Evolutionary conservation across 2,329 filamentous ascomycete genomes (phyloP).

Genomic region (Aspergillus sp.): DNA sequence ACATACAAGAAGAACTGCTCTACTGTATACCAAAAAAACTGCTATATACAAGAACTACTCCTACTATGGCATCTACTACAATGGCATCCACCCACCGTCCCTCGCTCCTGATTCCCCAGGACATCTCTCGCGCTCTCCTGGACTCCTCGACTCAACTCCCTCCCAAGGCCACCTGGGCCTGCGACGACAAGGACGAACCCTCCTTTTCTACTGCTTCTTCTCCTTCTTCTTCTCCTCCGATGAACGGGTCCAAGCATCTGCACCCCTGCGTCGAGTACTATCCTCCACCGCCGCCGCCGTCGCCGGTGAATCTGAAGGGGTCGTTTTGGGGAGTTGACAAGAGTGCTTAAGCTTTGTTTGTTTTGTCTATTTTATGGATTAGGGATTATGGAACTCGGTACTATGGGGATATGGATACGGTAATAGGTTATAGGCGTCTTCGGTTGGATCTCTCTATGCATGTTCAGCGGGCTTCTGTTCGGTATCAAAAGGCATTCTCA

Average conservation of each 20-base stretch:
- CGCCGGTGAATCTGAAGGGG: constrained; percentile 18
- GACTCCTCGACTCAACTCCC: constrained; percentile 18
- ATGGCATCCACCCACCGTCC: constrained; percentile 10
- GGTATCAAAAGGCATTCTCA: too few relatives aligned
- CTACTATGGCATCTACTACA: neutral
- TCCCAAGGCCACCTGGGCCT: neutral
- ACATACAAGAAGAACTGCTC: neutral
- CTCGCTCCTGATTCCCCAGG: constrained; percentile 24
- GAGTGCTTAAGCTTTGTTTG: neutral
- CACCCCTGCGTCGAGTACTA: constrained; percentile 10
- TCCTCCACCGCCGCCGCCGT: constrained; percentile 25
- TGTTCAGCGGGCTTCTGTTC: too few relatives aligned
- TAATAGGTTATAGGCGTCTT: too few relatives aligned
- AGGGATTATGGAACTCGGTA: neutral
- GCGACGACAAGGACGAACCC: neutral
- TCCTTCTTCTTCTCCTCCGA: too few relatives aligned
- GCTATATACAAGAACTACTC: neutral
- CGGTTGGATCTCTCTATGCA: too few relatives aligned
- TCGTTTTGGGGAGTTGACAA: constrained; percentile 3
- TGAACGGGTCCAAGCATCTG: neutral
- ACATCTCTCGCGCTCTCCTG: constrained; percentile 34
- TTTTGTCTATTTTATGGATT: neutral
- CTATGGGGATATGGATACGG: neutral
- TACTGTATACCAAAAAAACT: neutral
- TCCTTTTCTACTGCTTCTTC: too few relatives aligned